A percentile compares a stretch with the other conserved stretches of the same genome.
These are phyloP conservation scores for Eucalyptus regnans DNA, from an alignment of 345 rosid species.

Conservation along the genomic window DNA sequence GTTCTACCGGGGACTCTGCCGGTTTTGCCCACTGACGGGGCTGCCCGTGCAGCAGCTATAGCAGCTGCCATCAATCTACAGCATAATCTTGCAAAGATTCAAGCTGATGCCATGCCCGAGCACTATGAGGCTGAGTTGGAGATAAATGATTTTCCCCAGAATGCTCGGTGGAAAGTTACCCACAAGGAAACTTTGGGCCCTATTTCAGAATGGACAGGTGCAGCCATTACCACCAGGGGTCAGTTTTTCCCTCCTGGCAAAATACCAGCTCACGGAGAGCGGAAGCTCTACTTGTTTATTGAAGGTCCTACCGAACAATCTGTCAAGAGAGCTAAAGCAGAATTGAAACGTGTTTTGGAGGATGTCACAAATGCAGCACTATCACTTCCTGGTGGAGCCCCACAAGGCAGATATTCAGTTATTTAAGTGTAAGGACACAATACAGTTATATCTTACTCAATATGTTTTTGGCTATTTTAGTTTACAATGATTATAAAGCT, in stretches of 20 bases:
- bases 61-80: slow-evolving; percentile 87
- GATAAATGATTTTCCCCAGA: slow-evolving; percentile 92
- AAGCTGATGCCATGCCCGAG: slow-evolving; percentile 95
- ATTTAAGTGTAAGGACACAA: slow-evolving; percentile 45
- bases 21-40: slow-evolving; percentile 41
- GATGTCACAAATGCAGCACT: slow-evolving; percentile 74
- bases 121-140: slow-evolving; percentile 97
- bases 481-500: not conserved
- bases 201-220: slow-evolving; percentile 92
- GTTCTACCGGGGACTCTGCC: slow-evolving; percentile 25
- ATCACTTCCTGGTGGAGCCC: slow-evolving; percentile 87
- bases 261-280: slow-evolving; percentile 61
- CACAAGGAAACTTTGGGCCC: slow-evolving; percentile 99
- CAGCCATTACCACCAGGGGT: slow-evolving; percentile 93
- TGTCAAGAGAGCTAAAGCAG: slow-evolving; percentile 82
- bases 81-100: slow-evolving; percentile 88
- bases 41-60: slow-evolving; percentile 82
- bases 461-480: not conserved
- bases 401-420: slow-evolving; percentile 89
- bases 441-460: not conserved
- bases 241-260: slow-evolving; percentile 71
- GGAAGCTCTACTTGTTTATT: slow-evolving; percentile 85
- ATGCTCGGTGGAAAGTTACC: slow-evolving; percentile 98
- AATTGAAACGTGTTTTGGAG: slow-evolving; percentile 83
- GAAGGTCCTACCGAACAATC: slow-evolving; percentile 88